Evolutionary conservation across 1,284 basidiomycete species (phyloP), one percentile per base, ranked within the genome.

Genomic region (Trichosporon coremiiforme): DNA sequence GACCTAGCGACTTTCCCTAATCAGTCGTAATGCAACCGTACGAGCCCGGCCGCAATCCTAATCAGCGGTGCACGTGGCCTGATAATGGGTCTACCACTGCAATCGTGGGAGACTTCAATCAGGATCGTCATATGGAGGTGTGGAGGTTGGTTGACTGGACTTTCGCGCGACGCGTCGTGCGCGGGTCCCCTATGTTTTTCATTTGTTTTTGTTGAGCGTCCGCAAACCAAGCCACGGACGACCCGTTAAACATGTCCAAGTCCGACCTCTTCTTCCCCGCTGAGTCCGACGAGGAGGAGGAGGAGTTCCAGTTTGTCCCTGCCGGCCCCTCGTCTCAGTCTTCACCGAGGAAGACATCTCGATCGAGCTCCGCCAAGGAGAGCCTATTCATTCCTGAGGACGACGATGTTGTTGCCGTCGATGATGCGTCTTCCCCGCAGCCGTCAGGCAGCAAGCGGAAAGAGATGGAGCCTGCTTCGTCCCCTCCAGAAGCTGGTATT

Each of bases 241-340:
- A 9, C 17, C 9, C 36, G 31, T 10, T 20, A 22, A 68, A 63
- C 64, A 65, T 67, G 65, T 50, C 65, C n/a, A 66, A 36, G 20
- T 33, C 69, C 20, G 69, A 67, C 35, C 69, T 74, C 47, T 74
- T 74, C 70, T 74, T 74, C 53, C 70, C 73, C 17, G 70, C 70
- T 15, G 73, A 74, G 33, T 71, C 73, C 9, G 73, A 74, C 64
- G 69, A 68, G 33, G 70, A 70, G 12, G 68, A 67, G 3, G 70
- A 68, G 13, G 36, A 22, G 45, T 36, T 31, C 45, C 31, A 60
- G 57, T 60, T 60, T 9, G 57, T 33, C 29, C 29, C 57, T 2
- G 57, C 57, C 10, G 57, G 57, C 7, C 57, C 25, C 5, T 64
- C 45, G 29, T 64, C 47, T 20, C 29, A 20, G 33, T 20, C 6